Evolutionary conservation across 768 basidiomycete species (phyloP), one percentile per base, ranked within the genome.

Genomic region (Agaricus sinodeliciosus): DNA sequence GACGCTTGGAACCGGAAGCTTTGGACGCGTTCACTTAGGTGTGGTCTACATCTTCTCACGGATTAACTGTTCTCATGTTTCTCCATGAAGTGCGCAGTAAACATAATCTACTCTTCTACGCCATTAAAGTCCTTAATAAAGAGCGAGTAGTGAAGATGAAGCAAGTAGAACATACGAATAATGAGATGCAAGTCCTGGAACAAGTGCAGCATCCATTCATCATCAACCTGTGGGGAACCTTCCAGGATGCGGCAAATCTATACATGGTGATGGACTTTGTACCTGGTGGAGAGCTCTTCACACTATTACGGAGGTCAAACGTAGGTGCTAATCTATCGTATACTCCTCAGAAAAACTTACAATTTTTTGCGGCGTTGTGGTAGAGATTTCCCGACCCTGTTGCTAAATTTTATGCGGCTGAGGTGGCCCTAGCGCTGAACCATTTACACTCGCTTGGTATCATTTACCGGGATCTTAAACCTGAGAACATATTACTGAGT

Each of bases 241-340:
- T 94, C 65, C 96, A 98, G 64, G 96, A 98, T 63, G 67, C 82
- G 31, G 69, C 87, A 16, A 98, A 97, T 67, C 77, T 98, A 12
- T 99, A 97, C 74, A 95, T 99, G 91, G 87, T 98, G 51, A 90
- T 98, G 83, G 94, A 86, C 72, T 97, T 90, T 67, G 92, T 92
- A 2, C 90, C 94, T 3, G 96, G 96, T 7, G 96, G 96, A 13
- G 96, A 99, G 66, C 78, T 99, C 4, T 99, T 98, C 67, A 94
- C 93, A 12, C 81, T 97, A 49, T 69, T 97, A 56, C 80, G 94
- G 58, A 79, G 93, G 70, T 93, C 91, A 45, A 91, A 90, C 65
- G 92, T 93, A 41, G 59, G 83, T 73, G 11, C 47, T 50, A 50
- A 58, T 40, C 55, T 42, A 28, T 60, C 39, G 27, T 26, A 55